Conservation (phyloP, 2,329 filamentous ascomycete genomes). For the Aspergillus sp. region DNA sequence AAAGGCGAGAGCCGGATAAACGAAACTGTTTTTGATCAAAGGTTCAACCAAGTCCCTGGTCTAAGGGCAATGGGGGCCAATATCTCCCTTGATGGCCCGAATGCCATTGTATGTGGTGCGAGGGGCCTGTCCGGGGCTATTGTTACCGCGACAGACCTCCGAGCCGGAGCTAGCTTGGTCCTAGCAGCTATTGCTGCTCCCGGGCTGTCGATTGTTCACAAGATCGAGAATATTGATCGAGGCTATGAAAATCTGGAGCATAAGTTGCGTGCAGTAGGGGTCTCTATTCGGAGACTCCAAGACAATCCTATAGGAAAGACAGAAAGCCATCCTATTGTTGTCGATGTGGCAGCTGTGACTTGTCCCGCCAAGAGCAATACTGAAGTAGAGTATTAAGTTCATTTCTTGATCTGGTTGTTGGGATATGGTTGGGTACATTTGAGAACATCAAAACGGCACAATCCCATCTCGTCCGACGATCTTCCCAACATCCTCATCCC, state of each 20-base stretch:
- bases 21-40: background rate
- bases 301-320: too few relatives aligned
- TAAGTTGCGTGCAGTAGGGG: background rate
- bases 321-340: too few relatives aligned
- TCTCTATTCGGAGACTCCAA: background rate
- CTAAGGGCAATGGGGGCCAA: background rate
- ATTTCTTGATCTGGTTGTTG: too few relatives aligned
- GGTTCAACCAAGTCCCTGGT: background rate
- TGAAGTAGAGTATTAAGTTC: too few relatives aligned
- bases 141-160: background rate
- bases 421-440: too few relatives aligned
- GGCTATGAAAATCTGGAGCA: background rate
- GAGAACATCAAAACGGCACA: background rate
- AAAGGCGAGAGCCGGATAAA: background rate
- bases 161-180: background rate
- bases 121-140: background rate
- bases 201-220: background rate
- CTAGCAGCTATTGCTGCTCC: background rate
- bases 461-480: slow-evolving; percentile 24
- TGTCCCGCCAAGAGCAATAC: too few relatives aligned
- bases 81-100: background rate
- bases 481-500: slow-evolving; percentile 42
- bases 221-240: background rate
- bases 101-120: background rate
- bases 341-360: too few relatives aligned